phyloP scores from a whole-genome alignment of 331 rosid species.

The Quercus lobata region DNA sequence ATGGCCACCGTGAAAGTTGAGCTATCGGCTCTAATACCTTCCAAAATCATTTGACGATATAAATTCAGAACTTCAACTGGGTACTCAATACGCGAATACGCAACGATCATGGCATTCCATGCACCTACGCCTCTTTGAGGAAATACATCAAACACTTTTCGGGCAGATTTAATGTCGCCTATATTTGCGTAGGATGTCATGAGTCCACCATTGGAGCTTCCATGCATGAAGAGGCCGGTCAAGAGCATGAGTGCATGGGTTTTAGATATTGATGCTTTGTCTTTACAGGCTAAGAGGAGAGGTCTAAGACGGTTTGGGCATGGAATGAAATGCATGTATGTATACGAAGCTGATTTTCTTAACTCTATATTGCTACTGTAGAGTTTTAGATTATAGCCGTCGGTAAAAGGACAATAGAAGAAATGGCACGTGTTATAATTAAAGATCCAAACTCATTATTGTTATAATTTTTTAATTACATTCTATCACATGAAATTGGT shows the following conservation, averaged over 20 bases:
- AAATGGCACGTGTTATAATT: no score
- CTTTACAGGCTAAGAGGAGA: slow-evolving; percentile 29
- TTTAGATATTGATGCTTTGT: slow-evolving; percentile 24
- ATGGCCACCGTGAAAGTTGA: slow-evolving; percentile 34
- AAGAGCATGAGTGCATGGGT: slow-evolving; percentile 34
- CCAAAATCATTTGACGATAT: slow-evolving; percentile 22
- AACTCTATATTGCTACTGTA: no score
- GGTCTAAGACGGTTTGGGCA: slow-evolving; percentile 25
- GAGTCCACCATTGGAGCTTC: slow-evolving; percentile 23
- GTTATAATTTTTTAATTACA: no score
- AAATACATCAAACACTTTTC: slow-evolving; percentile 30
- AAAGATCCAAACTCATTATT: no score
- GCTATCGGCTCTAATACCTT: slow-evolving; percentile 39
- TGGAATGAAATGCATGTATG: slow-evolving; percentile 24
- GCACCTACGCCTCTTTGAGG: slow-evolving; percentile 23
- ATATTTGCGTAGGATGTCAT: slow-evolving; percentile 11
- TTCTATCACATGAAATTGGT: no score
- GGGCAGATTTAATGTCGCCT: slow-evolving; percentile 19
- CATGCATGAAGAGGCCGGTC: slow-evolving; percentile 13
- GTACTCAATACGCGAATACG: slow-evolving; percentile 25
- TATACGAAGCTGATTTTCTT: not conserved
- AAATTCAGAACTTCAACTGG: slow-evolving; percentile 25
- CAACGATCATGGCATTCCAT: slow-evolving; percentile 41
- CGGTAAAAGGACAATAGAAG: no score
- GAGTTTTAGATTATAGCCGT: not conserved